These are phyloP conservation scores for Zygoascus biomembranicola DNA, from an alignment of 805 yeast genomes.

Conservation along the genomic window DNA sequence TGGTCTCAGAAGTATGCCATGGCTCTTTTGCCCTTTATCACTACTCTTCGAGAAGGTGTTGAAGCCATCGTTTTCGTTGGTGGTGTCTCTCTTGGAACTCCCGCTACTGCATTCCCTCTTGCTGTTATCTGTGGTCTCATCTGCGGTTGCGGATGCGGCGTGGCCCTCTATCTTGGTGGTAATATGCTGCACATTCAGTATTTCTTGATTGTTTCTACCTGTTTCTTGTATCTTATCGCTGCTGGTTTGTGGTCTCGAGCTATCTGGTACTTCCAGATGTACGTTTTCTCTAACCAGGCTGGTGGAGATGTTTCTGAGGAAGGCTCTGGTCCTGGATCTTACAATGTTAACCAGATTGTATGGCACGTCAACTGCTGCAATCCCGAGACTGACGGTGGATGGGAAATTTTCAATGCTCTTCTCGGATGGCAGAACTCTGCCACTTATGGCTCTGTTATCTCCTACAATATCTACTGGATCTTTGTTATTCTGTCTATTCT, in stretches of 20 bases:
- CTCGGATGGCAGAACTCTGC: conserved; percentile 98
- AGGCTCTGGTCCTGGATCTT: conserved; percentile 94
- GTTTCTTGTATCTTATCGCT: conserved; percentile 78
- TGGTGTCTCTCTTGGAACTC: conserved; percentile 73
- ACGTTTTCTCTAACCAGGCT: conserved; percentile 52
- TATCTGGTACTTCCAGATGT: conserved; percentile 77
- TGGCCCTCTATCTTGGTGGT: conserved; percentile 70
- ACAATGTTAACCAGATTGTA: conserved; percentile 67
- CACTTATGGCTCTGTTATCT: conserved; percentile 81
- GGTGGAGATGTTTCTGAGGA: conserved; percentile 95
- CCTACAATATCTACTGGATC: conserved; percentile 88
- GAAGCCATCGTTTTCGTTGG: conserved; percentile 96
- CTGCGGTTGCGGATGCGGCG: conserved; percentile 71
- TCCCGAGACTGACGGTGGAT: conserved; percentile 85
- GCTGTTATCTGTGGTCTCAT: conserved; percentile 85
- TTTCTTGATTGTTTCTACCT: conserved; percentile 80
- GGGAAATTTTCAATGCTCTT: conserved; percentile 93
- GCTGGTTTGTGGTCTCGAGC: conserved; percentile 94
- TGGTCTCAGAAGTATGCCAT: conserved; percentile 68
- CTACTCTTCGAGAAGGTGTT: conserved; percentile 92
- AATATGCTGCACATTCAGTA: conserved; percentile 74
- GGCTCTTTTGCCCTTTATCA: conserved; percentile 84
- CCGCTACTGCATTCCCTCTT: conserved; percentile 74
- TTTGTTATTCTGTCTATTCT: conserved; percentile 44
- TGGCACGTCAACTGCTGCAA: conserved; percentile 98